Percentiles rank a stretch among this genome's conserved stretches.
phyloP scores from a whole-genome alignment of 1,284 basidiomycete genomes.

The Ceratobasidium sp. region DNA sequence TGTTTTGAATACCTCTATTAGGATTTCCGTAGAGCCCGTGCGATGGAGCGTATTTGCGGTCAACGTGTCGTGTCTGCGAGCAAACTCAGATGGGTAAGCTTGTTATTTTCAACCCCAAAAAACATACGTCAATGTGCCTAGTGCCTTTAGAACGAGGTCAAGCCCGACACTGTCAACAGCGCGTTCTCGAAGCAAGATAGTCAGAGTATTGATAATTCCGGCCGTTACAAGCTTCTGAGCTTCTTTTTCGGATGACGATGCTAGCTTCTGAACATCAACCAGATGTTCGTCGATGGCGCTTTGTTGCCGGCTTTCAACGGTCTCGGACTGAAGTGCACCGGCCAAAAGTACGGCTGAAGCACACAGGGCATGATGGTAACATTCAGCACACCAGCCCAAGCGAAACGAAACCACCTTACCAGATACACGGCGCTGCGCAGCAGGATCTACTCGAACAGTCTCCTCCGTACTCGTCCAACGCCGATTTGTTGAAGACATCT shows the following conservation, averaged over 20 bases:
- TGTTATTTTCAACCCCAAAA: neutral
- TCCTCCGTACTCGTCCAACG: slow-evolving; percentile 7
- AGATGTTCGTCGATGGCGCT: slow-evolving; percentile 45
- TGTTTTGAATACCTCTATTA: slow-evolving; percentile 46
- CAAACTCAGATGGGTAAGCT: neutral
- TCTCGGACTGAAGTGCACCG: slow-evolving; percentile 45
- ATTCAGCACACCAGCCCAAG: neutral
- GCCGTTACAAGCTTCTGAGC: slow-evolving; percentile 47
- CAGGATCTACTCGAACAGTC: neutral
- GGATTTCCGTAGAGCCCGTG: slow-evolving; percentile 36
- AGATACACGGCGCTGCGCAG: slow-evolving; percentile 10
- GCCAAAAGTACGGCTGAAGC: slow-evolving; percentile 36
- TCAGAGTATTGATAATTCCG: slow-evolving; percentile 44
- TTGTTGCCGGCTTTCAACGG: slow-evolving; percentile 41
- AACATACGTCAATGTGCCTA: slow-evolving; percentile 46
- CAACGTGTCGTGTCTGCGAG: slow-evolving; percentile 42
- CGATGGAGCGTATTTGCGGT: slow-evolving; percentile 48
- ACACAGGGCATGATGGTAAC: no score
- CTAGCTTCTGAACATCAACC: slow-evolving; percentile 32
- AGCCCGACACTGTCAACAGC: slow-evolving; percentile 47
- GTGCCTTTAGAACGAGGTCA: slow-evolving; percentile 43
- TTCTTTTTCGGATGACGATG: slow-evolving; percentile 43
- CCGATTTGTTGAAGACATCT: neutral
- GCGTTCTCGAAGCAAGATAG: slow-evolving; percentile 39
- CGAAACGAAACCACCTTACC: neutral